Evolutionary conservation across 768 basidiomycete species (phyloP), one percentile per base, ranked within the genome.

Genomic region (Crepidotus variabilis): DNA sequence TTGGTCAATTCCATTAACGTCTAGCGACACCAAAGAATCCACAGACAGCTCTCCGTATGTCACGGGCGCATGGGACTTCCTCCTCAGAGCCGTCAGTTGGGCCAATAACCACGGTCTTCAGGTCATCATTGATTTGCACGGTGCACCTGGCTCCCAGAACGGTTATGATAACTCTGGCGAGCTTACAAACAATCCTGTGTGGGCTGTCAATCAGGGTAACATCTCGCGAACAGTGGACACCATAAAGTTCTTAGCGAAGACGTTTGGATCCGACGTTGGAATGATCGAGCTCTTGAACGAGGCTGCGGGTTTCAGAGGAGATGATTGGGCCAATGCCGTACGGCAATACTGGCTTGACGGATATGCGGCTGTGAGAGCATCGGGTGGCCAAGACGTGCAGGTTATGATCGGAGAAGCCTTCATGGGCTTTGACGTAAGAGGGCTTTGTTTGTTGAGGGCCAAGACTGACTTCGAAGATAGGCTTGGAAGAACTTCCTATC

Each of bases 131-230:
- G 92, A 92, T 69, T 75, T 88, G 11, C 90, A 92, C 64, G 88
- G 87, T 23, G 87, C 84, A 4, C 85, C 87, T 0, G 86, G 83
- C 22, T 78, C 77, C n/a, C 78, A 79, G 56, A 82, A 78, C 58
- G 87, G 88, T 2, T 89, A 83, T 68, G 88, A 90, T 69, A 90
- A 89, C 68, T 89, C 87, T 7, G 88, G 88, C 1, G 85, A 85
- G 64, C 74, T 81, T 32, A 85, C 81, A 0, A 61, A 66, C 20
- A 72, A 72, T 51, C 82, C 87, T 2, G 67, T 74, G 47, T 91
- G 86, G 85, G 85, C 78, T 1, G 55, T 70, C 1, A 77, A 72
- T 47, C 73, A 80, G 24, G 72, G 79, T n/a, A 75, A 84, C 47
- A 63, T 81, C 49, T 69, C 69, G 7, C 71, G 79, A 24, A 86